Evolutionary conservation across 2,329 filamentous ascomycete species (phyloP).

Genomic region (Trichoderma afroharzianum): DNA sequence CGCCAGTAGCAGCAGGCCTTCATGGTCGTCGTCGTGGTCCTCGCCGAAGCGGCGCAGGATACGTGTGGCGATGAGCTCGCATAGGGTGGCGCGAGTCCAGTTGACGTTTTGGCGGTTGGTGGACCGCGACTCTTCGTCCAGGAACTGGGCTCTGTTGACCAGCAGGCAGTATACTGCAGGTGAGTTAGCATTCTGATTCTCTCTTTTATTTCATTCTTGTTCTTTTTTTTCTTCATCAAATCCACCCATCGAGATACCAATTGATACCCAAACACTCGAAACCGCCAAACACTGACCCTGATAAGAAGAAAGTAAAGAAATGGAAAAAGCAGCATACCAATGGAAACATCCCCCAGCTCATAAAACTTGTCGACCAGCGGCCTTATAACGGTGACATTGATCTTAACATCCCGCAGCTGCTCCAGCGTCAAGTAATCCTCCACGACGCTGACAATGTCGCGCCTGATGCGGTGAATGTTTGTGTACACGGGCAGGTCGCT

Average conservation of each 20-base stretch:
- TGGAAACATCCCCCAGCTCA: slow-evolving; percentile 73
- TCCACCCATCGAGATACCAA: not conserved
- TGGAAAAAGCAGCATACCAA: slow-evolving; percentile 45
- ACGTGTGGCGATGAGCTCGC: slow-evolving; percentile 75
- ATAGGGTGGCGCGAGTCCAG: slow-evolving; percentile 71
- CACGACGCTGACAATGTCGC: slow-evolving; percentile 60
- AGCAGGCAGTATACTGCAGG: slow-evolving; percentile 71
- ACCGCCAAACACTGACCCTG: not conserved
- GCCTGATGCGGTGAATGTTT: slow-evolving; percentile 69
- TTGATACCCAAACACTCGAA: not conserved
- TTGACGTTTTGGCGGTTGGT: slow-evolving; percentile 79
- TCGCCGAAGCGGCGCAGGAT: slow-evolving; percentile 77
- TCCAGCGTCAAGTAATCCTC: slow-evolving; percentile 65
- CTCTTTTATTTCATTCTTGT: not conserved
- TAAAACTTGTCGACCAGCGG: slow-evolving; percentile 83
- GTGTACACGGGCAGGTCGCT: slow-evolving; percentile 68
- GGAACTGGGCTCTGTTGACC: slow-evolving; percentile 76
- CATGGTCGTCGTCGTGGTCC: slow-evolving; percentile 57
- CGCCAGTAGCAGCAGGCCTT: slow-evolving; percentile 68
- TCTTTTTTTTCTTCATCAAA: not conserved
- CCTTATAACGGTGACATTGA: slow-evolving; percentile 76
- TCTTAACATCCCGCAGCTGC: slow-evolving; percentile 74
- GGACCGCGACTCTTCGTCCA: slow-evolving; percentile 71
- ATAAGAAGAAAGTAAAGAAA: not conserved
- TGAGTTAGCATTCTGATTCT: not conserved